Base-by-base conservation (phyloP, 2,329 filamentous ascomycete genomes). In the Rhynchosporium graminicola region DNA sequence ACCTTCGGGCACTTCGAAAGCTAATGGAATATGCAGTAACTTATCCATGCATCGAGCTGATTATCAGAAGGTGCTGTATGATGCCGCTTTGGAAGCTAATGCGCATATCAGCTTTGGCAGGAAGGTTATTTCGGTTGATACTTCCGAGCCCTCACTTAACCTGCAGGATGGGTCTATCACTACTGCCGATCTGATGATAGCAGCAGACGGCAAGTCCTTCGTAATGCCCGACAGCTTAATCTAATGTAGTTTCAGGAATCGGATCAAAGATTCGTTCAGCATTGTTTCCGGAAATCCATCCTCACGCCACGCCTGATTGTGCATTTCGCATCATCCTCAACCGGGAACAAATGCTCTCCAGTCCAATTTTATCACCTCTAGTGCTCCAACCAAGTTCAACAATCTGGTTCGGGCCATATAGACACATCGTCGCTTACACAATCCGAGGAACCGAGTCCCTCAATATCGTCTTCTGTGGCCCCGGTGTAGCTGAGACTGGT, bases 121-220 rank as follows among this genome's bases (percentile, higher is more conserved):
- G 26, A 60, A 56, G 29, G 57, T 63, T 28, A 26, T 56, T 9
- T 31, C 31, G 8, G 26, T 50, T 8, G 76, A 83, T 57, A 67
- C 77, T 0, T 60, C 74, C 1, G 71, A 69, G 2, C 79, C 76
- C 1, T 77, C 72, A 0, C 67, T 85, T 2, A 77, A 73, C 1
- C 76, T 84, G 0, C 77, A 78, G 2, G 75, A 78, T 47, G 82
- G 82, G 0, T 72, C 77, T 0, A 68, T 68, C 2, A 67, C 80
- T 4, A 64, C 76, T 1, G 79, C 78, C 2, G 82, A 85, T 63
- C 61, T 85, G 0, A 67, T 86, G 2, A 65, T 86, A 5, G 83
- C 81, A 2, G 83, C 82, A 1, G 83, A 86, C 64, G 83, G 83
- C 55, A 57, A 3, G 38, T 59, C 10, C 43, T 12, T 42, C 15